Base-by-base conservation (phyloP, 176 grass and related monocot species). In the Elaeis guineensis region DNA sequence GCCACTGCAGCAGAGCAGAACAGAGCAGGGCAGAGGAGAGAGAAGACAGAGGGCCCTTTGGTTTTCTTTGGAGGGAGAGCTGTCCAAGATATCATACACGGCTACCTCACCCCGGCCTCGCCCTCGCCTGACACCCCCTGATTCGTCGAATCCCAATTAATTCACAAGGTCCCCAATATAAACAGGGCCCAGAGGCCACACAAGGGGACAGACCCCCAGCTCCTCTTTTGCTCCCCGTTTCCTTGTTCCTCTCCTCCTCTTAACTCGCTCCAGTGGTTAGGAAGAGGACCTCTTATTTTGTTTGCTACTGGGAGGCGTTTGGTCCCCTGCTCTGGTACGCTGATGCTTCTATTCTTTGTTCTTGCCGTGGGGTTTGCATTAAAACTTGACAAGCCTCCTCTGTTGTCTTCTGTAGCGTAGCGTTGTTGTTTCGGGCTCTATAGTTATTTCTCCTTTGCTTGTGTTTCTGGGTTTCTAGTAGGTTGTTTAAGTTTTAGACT, bases 321-420 rank as follows among this genome's bases (percentile, higher is more conserved):
- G 54, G 19, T 55, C n/a, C 54, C n/a, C n/a, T 55, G 54, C 21
- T 55, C 19, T 21, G 21, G 54, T 55, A 55, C 54, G 54, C 17
- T 55, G 54, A 55, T 55, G 54, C 54, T 55, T 55, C 54, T 55
- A 55, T 55, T 55, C 54, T 55, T 55, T 55, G 35, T 44, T 19
- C 21, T 55, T 55, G 21, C 54, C 22, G 19, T 22, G 53, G 5
- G n/a, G 2, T 19, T 55, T 21, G 21, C 21, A 44, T 44, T 44
- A 44, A 44, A 12, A 44, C 35, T 44, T 44, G 35, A 44, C 35
- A 44, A 44, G 35, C 35, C 35, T 44, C 35, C 9, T 44, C 35
- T 44, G 35, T 44, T 44, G 9, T 44, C 35, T 12, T 44, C 35
- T 44, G 35, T 44, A 12, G 35, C 35, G 35, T 44, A 44, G 35